Percentiles rank a stretch among this genome's conserved stretches.
phyloP scores from a whole-genome alignment of 1,284 basidiomycete genomes.

The Ganoderma resinaceum region DNA sequence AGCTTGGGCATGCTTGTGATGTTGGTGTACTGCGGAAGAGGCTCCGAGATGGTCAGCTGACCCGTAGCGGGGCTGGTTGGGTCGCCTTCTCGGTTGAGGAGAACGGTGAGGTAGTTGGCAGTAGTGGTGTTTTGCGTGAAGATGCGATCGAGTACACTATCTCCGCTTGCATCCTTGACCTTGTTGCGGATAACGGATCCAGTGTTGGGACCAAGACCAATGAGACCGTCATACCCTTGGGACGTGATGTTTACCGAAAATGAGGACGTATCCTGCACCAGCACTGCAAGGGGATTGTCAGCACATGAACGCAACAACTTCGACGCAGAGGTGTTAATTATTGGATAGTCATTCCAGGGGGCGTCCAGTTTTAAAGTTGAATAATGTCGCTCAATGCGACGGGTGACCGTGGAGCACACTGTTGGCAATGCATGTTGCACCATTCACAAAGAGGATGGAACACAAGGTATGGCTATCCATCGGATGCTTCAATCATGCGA shows the following conservation, averaged over 20 bases:
- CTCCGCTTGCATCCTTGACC: constrained; percentile 54
- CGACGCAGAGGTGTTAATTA: background rate
- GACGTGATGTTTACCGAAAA: constrained; percentile 67
- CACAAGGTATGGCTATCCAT: background rate
- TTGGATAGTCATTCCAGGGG: background rate
- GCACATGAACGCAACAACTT: background rate
- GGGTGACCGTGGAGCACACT: no score
- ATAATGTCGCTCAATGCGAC: no score
- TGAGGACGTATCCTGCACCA: constrained; percentile 67
- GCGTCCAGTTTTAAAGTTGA: background rate
- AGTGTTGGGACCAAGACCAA: constrained; percentile 78
- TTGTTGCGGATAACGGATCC: constrained; percentile 70
- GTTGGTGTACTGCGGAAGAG: constrained; percentile 63
- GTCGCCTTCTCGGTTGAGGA: constrained; percentile 67
- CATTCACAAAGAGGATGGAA: no score
- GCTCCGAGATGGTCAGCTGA: constrained; percentile 64
- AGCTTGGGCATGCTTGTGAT: constrained; percentile 69
- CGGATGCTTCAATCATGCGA: no score
- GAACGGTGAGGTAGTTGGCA: constrained; percentile 71
- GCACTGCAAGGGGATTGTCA: constrained; percentile 49
- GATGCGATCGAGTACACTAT: constrained; percentile 65
- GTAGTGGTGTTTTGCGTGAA: constrained; percentile 62
- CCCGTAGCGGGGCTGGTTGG: constrained; percentile 51
- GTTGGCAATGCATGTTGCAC: no score
- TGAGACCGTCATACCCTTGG: constrained; percentile 72